Conservation (phyloP, 257 asterid species). For the Salvia rosmarinus region DNA sequence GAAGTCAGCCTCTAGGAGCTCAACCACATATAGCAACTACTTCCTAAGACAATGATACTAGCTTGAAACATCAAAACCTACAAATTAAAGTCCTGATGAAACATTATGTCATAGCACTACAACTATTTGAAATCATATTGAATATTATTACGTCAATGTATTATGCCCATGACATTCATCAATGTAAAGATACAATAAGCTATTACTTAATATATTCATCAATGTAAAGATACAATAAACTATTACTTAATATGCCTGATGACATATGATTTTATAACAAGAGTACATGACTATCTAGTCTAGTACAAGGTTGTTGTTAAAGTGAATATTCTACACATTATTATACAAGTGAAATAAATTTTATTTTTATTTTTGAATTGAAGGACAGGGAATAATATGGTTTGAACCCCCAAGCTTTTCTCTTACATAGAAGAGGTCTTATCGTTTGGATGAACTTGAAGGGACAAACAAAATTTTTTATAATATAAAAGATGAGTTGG, state of each 20-base stretch:
- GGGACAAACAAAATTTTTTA: too few species aligned
- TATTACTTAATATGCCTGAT: not conserved
- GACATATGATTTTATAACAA: not conserved
- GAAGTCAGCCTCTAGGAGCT: conserved; percentile 32
- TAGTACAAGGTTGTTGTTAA: too few species aligned
- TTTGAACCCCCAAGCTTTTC: too few species aligned
- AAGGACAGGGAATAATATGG: too few species aligned
- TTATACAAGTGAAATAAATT: too few species aligned
- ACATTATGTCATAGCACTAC: not conserved
- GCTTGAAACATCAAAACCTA: conserved; percentile 24
- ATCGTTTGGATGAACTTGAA: too few species aligned
- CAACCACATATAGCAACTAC: conserved; percentile 24
- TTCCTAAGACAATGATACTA: conserved; percentile 27
- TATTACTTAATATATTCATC: not conserved
- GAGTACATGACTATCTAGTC: not conserved
- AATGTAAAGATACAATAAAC: not conserved
- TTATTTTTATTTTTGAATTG: too few species aligned
- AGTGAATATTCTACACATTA: too few species aligned
- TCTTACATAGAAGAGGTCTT: too few species aligned
- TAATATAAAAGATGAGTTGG: too few species aligned
- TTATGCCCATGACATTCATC: not conserved
- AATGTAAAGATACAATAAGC: not conserved
- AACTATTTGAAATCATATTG: not conserved
- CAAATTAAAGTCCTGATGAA: conserved; percentile 3
- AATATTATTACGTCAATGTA: not conserved